These are phyloP conservation scores for Aegilops bicornis DNA, from an alignment of 176 grass and related monocot species.

Conservation along the genomic window DNA sequence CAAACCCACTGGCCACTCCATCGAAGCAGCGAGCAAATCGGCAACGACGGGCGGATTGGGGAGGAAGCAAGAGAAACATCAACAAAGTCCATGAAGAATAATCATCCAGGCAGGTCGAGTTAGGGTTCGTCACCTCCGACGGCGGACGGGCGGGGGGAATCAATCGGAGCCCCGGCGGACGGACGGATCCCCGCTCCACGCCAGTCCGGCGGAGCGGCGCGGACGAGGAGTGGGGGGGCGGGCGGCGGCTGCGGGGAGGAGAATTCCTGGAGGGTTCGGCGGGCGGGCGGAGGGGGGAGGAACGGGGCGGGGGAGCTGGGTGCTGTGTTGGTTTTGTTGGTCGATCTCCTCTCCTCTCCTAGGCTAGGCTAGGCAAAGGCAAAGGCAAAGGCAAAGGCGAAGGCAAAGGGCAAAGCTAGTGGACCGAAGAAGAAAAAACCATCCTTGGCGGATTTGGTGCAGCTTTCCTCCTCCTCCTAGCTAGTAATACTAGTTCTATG, in stretches of 20 bases:
- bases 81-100: background rate
- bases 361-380: too few species aligned
- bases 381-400: too few species aligned
- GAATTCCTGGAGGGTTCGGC: slow-evolving; percentile 24
- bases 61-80: background rate
- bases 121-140: slow-evolving; percentile 15
- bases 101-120: background rate
- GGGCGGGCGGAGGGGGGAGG: background rate
- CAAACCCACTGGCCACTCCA: background rate
- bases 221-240: background rate
- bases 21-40: background rate
- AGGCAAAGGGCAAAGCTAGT: background rate
- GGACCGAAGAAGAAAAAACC: background rate
- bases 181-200: background rate
- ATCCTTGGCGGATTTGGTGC: slow-evolving; percentile 17
- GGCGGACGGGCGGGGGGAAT: background rate
- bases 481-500: background rate
- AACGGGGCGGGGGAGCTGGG: background rate
- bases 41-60: background rate
- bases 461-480: background rate
- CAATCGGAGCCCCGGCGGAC: background rate
- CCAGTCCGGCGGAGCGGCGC: background rate
- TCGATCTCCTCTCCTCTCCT: background rate
- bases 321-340: background rate
- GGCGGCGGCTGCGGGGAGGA: background rate